phyloP scores from a whole-genome alignment of 2,329 filamentous ascomycete genomes.

The Endothia cerciana region DNA sequence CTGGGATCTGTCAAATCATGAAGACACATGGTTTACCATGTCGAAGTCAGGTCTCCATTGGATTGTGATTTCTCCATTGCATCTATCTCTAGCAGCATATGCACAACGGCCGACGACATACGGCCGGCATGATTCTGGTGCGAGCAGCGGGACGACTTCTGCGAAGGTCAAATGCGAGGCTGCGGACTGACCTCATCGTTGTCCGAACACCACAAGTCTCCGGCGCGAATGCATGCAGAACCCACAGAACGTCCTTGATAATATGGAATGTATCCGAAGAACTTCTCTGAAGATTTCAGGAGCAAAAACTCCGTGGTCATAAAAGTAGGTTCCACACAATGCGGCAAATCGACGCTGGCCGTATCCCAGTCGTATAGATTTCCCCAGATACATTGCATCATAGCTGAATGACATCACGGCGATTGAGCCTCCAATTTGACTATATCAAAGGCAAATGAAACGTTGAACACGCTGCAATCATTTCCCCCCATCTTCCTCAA shows the following conservation, averaged over 20 bases:
- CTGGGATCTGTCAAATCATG: not conserved
- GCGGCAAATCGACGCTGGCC: conserved; percentile 6
- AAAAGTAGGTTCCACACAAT: conserved; percentile 6
- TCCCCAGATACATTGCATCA: conserved; percentile 16
- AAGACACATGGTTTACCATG: not conserved
- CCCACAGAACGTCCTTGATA: not conserved
- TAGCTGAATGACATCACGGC: not conserved
- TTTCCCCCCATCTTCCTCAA: not conserved
- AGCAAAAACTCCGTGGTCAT: not conserved
- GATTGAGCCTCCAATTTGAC: not conserved
- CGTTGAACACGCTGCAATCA: not conserved
- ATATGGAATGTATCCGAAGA: not conserved
- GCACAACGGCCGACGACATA: no score
- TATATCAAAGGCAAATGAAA: not conserved
- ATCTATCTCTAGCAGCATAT: no score
- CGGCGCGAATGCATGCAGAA: not conserved
- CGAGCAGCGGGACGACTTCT: not conserved
- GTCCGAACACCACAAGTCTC: not conserved
- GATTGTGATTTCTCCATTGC: no score
- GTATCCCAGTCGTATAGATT: not conserved
- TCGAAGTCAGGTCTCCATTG: no score
- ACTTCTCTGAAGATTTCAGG: not conserved
- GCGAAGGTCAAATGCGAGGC: not conserved
- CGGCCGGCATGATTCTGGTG: not conserved
- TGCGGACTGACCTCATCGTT: not conserved